phyloP scores from a whole-genome alignment of 2,329 filamentous ascomycete species.

The Mollisiaceae sp. region DNA sequence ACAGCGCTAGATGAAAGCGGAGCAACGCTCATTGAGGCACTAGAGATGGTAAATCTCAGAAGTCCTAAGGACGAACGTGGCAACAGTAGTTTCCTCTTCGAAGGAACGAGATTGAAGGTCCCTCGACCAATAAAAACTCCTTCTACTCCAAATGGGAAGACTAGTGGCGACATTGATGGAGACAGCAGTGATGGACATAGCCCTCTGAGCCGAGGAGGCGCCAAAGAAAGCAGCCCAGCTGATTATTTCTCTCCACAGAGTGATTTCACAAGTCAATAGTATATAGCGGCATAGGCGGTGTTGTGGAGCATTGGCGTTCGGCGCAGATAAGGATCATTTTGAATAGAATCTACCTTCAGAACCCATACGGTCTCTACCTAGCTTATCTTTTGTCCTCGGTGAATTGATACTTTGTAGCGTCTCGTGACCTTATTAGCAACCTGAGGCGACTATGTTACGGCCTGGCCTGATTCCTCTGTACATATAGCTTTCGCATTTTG shows the following conservation, averaged over 20 bases:
- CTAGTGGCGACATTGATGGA: conserved; percentile 42
- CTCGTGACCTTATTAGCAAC: too few relatives aligned
- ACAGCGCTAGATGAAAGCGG: conserved; percentile 90
- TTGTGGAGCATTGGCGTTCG: conserved; percentile 1
- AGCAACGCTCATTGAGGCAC: conserved; percentile 74
- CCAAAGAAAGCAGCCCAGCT: conserved; percentile 10
- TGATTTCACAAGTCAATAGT: neutral
- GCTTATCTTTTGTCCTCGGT: neutral
- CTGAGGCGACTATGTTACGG: too few relatives aligned
- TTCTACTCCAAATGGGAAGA: conserved; percentile 42
- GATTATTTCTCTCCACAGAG: conserved; percentile 34
- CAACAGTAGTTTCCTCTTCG: conserved; percentile 46
- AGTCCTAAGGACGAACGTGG: conserved; percentile 43
- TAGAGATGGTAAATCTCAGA: conserved; percentile 64
- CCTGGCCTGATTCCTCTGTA: too few relatives aligned
- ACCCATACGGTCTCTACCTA: neutral
- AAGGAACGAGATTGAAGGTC: conserved; percentile 44
- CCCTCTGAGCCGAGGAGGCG: conserved; percentile 24
- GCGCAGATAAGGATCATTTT: neutral
- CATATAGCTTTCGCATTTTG: too few relatives aligned
- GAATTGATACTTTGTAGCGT: neutral
- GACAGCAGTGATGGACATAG: conserved; percentile 36
- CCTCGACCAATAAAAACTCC: conserved; percentile 24
- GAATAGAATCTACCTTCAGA: neutral
- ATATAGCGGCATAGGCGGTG: conserved; percentile 4